These are phyloP conservation scores for Xylaria sp. DNA, from an alignment of 2,329 filamentous ascomycete genomes.

Conservation along the genomic window DNA sequence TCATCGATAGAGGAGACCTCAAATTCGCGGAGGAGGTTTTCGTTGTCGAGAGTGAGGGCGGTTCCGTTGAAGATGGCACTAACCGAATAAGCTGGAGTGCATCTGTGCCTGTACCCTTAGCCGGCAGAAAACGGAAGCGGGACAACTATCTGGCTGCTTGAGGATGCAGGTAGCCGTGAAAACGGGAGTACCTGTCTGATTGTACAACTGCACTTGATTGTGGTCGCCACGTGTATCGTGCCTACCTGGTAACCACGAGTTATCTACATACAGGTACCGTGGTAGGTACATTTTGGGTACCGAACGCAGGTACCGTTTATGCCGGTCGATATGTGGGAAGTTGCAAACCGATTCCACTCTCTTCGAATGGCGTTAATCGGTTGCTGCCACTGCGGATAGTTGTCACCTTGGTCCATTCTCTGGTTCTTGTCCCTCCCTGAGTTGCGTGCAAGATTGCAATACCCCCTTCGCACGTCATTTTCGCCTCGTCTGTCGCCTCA, in stretches of 20 bases:
- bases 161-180: background rate
- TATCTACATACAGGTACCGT: background rate
- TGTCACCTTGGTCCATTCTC: background rate
- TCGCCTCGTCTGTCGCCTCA: background rate
- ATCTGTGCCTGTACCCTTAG: background rate
- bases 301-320: no score
- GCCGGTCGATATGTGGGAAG: no score
- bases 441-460: background rate
- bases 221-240: background rate
- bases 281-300: background rate
- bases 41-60: constrained; percentile 4
- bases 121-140: background rate
- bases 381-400: background rate
- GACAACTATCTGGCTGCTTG: background rate
- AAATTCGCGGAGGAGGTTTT: background rate
- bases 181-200: background rate
- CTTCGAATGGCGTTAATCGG: background rate
- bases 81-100: no score
- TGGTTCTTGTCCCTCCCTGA: background rate
- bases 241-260: background rate
- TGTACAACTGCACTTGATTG: background rate
- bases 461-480: background rate
- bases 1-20: background rate
- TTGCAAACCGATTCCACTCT: background rate
- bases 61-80: background rate